Evolutionary conservation across 305 asterid genomes (phyloP).

Genomic region (Coffea humblotiana): DNA sequence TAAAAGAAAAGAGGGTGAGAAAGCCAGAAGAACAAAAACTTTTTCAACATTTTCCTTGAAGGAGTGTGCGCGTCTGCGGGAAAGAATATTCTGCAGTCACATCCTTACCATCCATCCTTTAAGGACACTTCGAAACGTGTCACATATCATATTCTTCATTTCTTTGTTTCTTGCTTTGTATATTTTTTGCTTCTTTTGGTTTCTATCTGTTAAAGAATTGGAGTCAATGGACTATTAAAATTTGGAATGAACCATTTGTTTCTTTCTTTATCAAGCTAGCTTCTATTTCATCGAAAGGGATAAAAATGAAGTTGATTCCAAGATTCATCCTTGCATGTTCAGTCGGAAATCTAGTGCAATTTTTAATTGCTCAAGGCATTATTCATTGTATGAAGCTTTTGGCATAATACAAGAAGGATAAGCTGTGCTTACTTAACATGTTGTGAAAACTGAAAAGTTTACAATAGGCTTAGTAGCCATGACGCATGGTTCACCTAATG

Average conservation of each 20-base stretch:
- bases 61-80: background rate
- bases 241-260: conserved; percentile 5
- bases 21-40: background rate
- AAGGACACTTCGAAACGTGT: conserved; percentile 13
- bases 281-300: background rate
- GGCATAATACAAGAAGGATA: background rate
- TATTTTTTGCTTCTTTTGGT: background rate
- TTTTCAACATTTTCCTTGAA: background rate
- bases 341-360: background rate
- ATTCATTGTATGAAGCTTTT: background rate
- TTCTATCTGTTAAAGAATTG: background rate
- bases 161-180: too few relatives aligned
- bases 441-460: background rate
- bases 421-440: too few relatives aligned
- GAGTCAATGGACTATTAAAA: background rate
- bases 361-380: background rate
- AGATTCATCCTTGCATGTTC: conserved; percentile 6
- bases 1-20: background rate
- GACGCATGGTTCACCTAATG: background rate
- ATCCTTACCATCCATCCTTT: background rate
- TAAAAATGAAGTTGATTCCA: background rate
- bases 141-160: background rate
- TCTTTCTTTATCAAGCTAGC: background rate
- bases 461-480: background rate
- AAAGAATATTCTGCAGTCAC: conserved; percentile 8